These are phyloP conservation scores for Phlyctochytrium bullatum DNA, from an alignment of 192 early-diverging fungal species.

Conservation along the genomic window DNA sequence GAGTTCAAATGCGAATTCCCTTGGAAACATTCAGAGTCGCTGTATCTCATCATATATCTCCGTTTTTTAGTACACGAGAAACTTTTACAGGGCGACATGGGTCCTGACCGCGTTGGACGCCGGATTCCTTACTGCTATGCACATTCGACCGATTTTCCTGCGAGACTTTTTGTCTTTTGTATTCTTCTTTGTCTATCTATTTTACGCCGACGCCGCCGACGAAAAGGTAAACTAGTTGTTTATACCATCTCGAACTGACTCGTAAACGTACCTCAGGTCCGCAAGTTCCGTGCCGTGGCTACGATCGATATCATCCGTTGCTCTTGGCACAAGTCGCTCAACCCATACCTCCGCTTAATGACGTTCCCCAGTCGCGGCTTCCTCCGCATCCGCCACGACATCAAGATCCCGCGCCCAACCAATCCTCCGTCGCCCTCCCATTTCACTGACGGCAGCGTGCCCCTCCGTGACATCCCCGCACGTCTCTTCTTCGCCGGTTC, in stretches of 20 bases:
- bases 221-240: conserved; percentile 61
- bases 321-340: conserved; percentile 80
- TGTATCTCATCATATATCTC: conserved; percentile 16
- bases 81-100: conserved; percentile 89
- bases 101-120: conserved; percentile 89
- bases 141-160: conserved; percentile 67
- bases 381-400: conserved; percentile 39
- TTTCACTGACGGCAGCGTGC: conserved; percentile 29
- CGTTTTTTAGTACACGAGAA: conserved; percentile 74
- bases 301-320: conserved; percentile 83
- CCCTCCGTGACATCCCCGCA: conserved; percentile 30
- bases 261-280: conserved; percentile 32
- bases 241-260: not conserved
- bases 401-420: conserved; percentile 34
- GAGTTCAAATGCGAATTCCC: conserved; percentile 25
- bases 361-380: conserved; percentile 43
- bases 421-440: conserved; percentile 38
- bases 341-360: conserved; percentile 60
- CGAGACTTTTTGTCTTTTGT: conserved; percentile 74
- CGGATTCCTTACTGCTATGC: conserved; percentile 88
- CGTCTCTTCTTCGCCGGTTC: conserved; percentile 46
- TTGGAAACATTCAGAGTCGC: conserved; percentile 28
- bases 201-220: conserved; percentile 78
- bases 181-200: conserved; percentile 79
- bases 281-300: conserved; percentile 70